These are phyloP conservation scores for Eragrostis nindensis DNA, from an alignment of 176 grass and related monocot genomes.

Conservation along the genomic window DNA sequence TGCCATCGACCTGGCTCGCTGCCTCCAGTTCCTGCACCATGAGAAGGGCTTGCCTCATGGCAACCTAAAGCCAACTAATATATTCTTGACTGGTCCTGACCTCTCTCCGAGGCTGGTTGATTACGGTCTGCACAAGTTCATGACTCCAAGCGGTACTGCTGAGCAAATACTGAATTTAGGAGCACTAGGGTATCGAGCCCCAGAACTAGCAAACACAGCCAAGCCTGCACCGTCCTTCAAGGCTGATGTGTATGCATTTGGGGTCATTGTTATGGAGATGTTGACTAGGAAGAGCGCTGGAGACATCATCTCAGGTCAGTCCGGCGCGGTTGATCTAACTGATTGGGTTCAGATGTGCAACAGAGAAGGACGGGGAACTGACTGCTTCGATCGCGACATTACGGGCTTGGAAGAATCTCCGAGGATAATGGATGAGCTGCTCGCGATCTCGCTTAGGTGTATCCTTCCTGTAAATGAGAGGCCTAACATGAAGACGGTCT, in stretches of 20 bases:
- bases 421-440: constrained; percentile 87
- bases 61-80: constrained; percentile 92
- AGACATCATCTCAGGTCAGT: constrained; percentile 95
- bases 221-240: constrained; percentile 75
- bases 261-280: constrained; percentile 86
- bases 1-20: constrained; percentile 71
- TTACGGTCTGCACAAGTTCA: constrained; percentile 80
- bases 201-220: constrained; percentile 62
- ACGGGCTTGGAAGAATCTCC: constrained; percentile 87
- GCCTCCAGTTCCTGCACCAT: constrained; percentile 79
- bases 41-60: constrained; percentile 86
- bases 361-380: constrained; percentile 84
- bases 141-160: constrained; percentile 65
- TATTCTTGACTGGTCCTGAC: constrained; percentile 88
- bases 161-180: constrained; percentile 92
- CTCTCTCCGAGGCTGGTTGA: constrained; percentile 89
- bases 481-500: constrained; percentile 94
- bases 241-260: constrained; percentile 88
- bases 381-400: constrained; percentile 97
- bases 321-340: constrained; percentile 88
- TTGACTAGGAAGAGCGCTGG: constrained; percentile 89
- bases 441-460: constrained; percentile 81
- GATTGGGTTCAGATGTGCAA: constrained; percentile 99
- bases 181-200: constrained; percentile 83
- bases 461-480: constrained; percentile 96